Evolutionary conservation across 208 protist species (phyloP).

Genomic region (Acanthamoeba sp.): DNA sequence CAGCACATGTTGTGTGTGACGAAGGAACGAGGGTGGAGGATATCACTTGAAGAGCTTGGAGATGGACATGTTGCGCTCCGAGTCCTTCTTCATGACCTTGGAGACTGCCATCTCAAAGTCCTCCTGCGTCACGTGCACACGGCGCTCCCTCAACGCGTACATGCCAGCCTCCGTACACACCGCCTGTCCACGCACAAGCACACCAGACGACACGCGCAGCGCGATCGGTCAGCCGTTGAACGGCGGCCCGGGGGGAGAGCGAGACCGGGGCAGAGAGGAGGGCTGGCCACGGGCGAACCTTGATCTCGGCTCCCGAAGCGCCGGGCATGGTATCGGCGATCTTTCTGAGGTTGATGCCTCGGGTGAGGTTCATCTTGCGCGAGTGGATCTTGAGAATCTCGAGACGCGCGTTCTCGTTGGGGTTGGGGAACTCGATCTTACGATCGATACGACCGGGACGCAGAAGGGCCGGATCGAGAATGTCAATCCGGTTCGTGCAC

Average conservation of each 20-base stretch:
- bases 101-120: conserved; percentile 99
- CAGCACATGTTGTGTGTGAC: no score
- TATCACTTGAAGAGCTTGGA: conserved; percentile 76
- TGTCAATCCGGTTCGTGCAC: conserved; percentile 99
- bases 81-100: conserved; percentile 92
- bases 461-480: conserved; percentile 99
- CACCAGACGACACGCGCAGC: no score
- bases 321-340: conserved; percentile 97
- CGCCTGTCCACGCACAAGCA: no score
- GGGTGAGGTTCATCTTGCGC: conserved; percentile 96
- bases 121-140: conserved; percentile 99
- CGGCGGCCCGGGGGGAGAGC: no score
- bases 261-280: no score
- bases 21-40: no score
- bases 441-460: conserved; percentile 99
- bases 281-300: no score
- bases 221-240: no score
- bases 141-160: conserved; percentile 99
- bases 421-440: conserved; percentile 99
- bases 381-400: conserved; percentile 99
- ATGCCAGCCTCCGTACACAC: conserved; percentile 98
- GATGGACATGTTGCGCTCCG: conserved; percentile 74
- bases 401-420: conserved; percentile 91
- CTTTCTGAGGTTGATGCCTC: conserved; percentile 98
- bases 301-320: conserved; percentile 99